Percentiles rank a stretch among this genome's conserved stretches.
phyloP scores from a whole-genome alignment of 176 grass and related monocot genomes.

The Hsuehochloa calcarea region DNA sequence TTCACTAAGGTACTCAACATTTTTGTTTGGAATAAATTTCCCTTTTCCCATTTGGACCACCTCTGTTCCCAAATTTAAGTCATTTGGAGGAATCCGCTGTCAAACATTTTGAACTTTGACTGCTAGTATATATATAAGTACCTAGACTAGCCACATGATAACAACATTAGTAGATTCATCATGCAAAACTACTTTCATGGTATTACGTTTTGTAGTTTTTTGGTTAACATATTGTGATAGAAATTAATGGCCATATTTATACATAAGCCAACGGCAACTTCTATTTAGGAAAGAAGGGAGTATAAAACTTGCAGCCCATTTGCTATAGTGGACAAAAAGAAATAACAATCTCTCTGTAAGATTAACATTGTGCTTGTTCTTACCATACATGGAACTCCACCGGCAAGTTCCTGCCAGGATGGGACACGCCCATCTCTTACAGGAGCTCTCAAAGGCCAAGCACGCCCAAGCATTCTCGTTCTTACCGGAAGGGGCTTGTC shows the following conservation, averaged over 20 bases:
- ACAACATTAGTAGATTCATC: no score
- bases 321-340: no score
- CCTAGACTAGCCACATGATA: no score
- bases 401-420: slow-evolving; percentile 77
- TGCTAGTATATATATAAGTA: no score
- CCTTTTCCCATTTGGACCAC: neutral
- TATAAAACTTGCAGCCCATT: no score
- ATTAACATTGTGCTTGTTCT: neutral
- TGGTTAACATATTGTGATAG: no score
- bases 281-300: no score
- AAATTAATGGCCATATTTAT: no score
- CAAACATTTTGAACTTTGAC: neutral
- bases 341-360: no score
- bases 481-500: slow-evolving; percentile 67
- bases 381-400: slow-evolving; percentile 78
- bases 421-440: slow-evolving; percentile 78
- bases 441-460: slow-evolving; percentile 90
- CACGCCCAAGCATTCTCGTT: slow-evolving; percentile 87
- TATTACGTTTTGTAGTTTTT: no score
- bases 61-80: neutral
- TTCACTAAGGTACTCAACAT: neutral
- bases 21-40: neutral
- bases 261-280: no score
- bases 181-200: no score
- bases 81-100: neutral